Evolutionary conservation across 495 filamentous ascomycete species (phyloP).

Genomic region (Aspergillus saccharolyticus): DNA sequence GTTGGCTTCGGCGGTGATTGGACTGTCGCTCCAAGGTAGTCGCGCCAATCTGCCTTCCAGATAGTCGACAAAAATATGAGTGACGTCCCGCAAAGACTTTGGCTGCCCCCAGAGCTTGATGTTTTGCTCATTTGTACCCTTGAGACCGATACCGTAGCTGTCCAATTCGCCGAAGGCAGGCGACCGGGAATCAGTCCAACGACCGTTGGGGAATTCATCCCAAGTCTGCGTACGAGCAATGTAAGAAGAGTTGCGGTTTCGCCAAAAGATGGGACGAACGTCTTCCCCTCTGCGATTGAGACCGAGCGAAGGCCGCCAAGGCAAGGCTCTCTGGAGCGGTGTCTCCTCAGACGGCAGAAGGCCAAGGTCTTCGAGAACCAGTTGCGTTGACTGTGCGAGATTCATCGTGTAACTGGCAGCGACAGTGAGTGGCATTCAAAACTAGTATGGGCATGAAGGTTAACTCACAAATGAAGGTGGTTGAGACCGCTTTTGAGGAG

Average conservation of each 20-base stretch:
- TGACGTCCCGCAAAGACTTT: constrained; percentile 69
- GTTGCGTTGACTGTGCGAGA: constrained; percentile 85
- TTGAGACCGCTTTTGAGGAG: constrained; percentile 75
- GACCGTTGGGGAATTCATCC: constrained; percentile 99
- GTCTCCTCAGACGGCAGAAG: constrained; percentile 70
- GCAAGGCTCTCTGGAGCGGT: constrained; percentile 76
- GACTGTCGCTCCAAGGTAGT: constrained; percentile 91
- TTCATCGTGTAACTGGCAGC: constrained; percentile 89
- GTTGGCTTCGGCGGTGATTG: constrained; percentile 76
- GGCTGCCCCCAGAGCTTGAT: constrained; percentile 93
- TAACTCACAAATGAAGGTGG: constrained; percentile 80
- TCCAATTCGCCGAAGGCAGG: constrained; percentile 97
- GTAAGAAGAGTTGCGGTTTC: constrained; percentile 93
- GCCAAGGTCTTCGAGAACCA: constrained; percentile 85
- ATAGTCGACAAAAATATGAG: constrained; percentile 77
- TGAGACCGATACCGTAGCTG: constrained; percentile 89
- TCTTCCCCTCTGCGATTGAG: constrained; percentile 87
- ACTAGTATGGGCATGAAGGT: background rate
- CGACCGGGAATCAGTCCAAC: constrained; percentile 96
- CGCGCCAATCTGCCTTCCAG: constrained; percentile 72
- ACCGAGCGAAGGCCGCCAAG: constrained; percentile 91
- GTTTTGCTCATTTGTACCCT: constrained; percentile 96
- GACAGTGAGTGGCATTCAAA: constrained; percentile 3
- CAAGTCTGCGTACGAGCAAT: constrained; percentile 93
- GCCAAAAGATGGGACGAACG: constrained; percentile 98